Conservation (phyloP, 2,329 filamentous ascomycete genomes). For the Ophiostoma fasciatum region DNA sequence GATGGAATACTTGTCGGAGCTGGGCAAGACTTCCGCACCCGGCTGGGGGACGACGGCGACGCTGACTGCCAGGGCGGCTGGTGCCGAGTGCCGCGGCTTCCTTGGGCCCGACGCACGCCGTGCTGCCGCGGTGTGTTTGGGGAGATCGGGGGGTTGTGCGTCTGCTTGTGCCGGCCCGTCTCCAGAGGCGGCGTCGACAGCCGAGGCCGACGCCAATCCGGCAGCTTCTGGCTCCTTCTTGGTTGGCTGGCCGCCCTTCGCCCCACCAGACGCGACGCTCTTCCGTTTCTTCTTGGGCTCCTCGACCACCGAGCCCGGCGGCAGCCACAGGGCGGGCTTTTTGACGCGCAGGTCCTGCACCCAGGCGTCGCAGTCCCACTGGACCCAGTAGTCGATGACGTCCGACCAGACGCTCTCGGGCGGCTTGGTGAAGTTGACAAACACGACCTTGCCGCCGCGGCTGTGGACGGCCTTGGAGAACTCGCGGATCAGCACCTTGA, state of each 20-base stretch:
- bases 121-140: not conserved
- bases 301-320: conserved; percentile 25
- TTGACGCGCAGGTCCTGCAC: conserved; percentile 46
- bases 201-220: too few relatives aligned
- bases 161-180: too few relatives aligned
- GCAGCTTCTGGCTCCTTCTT: conserved; percentile 4
- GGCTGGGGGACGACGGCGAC: not conserved
- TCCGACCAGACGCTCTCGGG: conserved; percentile 59
- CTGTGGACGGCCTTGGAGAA: conserved; percentile 58
- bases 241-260: conserved; percentile 2
- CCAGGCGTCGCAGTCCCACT: conserved; percentile 65
- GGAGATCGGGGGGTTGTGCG: too few relatives aligned
- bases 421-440: conserved; percentile 59
- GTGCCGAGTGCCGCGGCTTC: conserved; percentile 9
- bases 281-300: conserved; percentile 22
- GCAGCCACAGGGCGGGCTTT: conserved; percentile 45
- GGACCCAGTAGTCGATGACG: conserved; percentile 58
- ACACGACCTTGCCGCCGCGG: conserved; percentile 52
- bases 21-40: not conserved
- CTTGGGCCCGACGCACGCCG: not conserved
- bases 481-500: conserved; percentile 56
- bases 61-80: conserved; percentile 3
- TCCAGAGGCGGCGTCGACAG: too few relatives aligned
- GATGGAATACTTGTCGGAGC: conserved; percentile 24
- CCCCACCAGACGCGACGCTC: conserved; percentile 17